A percentile compares a stretch with the other conserved stretches of the same genome.
phyloP scores from a whole-genome alignment of 1,284 basidiomycete species.

The Heliocybe sulcata region DNA sequence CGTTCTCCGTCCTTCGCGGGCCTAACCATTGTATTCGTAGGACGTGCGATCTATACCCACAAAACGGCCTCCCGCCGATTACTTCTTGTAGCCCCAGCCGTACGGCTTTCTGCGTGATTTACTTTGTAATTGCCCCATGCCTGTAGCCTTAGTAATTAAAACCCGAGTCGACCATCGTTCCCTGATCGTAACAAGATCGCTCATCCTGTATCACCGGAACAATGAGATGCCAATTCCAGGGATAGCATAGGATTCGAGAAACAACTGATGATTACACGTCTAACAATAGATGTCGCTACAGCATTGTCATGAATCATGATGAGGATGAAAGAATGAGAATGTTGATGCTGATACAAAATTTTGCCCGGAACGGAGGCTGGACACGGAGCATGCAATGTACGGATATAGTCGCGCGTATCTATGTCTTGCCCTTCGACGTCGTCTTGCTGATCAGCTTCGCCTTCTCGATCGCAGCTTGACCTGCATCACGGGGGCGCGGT shows the following conservation, averaged over 20 bases:
- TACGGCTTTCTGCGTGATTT: background rate
- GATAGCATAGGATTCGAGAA: background rate
- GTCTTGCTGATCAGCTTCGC: conserved; percentile 88
- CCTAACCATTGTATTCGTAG: conserved; percentile 24
- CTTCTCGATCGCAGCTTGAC: conserved; percentile 79
- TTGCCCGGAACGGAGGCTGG: background rate
- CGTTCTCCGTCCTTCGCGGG: conserved; percentile 15
- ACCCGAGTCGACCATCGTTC: background rate
- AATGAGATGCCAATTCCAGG: background rate
- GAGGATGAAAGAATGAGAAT: background rate
- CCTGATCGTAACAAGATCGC: background rate
- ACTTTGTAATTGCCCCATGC: background rate
- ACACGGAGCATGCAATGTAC: background rate
- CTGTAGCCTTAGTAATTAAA: background rate
- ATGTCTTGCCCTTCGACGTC: conserved; percentile 55
- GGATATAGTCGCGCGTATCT: conserved; percentile 10
- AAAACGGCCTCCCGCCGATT: conserved; percentile 84
- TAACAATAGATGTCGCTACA: background rate
- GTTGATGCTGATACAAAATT: background rate
- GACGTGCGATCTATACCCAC: conserved; percentile 85
- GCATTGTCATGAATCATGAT: background rate
- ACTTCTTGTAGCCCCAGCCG: conserved; percentile 54
- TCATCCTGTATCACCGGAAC: background rate
- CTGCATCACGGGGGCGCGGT: conserved; percentile 23
- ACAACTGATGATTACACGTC: background rate